Evolutionary conservation across 805 yeast genomes (phyloP).

Genomic region (Candida vaughaniae): DNA sequence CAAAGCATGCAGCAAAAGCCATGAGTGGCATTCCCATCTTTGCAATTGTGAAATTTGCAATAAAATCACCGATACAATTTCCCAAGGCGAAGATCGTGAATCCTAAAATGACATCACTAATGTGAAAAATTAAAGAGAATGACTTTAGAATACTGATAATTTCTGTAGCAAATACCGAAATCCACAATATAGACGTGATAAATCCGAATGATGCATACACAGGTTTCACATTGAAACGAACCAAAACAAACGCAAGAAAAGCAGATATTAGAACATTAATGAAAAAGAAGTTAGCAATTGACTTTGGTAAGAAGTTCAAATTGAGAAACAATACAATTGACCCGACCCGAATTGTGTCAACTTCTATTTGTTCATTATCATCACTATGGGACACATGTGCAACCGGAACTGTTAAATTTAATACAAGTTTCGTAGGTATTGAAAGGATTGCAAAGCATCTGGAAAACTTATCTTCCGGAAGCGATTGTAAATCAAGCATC

Average conservation of each 20-base stretch:
- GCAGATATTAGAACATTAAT: constrained; percentile 1
- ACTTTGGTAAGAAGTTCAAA: constrained; percentile 3
- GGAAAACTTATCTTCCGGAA: neutral
- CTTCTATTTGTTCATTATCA: neutral
- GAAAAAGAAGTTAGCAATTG: constrained; percentile 1
- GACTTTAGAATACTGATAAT: constrained; percentile 64
- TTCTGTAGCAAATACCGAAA: constrained; percentile 67
- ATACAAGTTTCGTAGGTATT: constrained; percentile 4
- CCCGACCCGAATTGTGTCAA: constrained; percentile 2
- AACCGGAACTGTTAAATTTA: constrained; percentile 10
- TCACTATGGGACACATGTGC: neutral
- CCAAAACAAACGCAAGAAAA: neutral
- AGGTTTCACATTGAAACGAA: constrained; percentile 11
- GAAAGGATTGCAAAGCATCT: constrained; percentile 2
- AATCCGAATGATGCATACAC: constrained; percentile 57
- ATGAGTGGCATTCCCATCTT: constrained; percentile 78
- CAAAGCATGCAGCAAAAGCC: constrained; percentile 96
- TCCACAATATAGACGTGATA: constrained; percentile 61
- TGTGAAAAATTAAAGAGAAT: constrained; percentile 54
- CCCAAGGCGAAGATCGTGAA: constrained; percentile 89
- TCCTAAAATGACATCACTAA: constrained; percentile 82
- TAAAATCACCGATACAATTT: constrained; percentile 86
- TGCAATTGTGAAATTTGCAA: constrained; percentile 80
- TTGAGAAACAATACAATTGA: constrained; percentile 2
- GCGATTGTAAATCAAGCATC: constrained; percentile 1